Percentiles rank a stretch among this genome's conserved stretches.
These are phyloP conservation scores for Pythium biforme DNA, from an alignment of 352 stramenopile genomes.

Conservation along the genomic window DNA sequence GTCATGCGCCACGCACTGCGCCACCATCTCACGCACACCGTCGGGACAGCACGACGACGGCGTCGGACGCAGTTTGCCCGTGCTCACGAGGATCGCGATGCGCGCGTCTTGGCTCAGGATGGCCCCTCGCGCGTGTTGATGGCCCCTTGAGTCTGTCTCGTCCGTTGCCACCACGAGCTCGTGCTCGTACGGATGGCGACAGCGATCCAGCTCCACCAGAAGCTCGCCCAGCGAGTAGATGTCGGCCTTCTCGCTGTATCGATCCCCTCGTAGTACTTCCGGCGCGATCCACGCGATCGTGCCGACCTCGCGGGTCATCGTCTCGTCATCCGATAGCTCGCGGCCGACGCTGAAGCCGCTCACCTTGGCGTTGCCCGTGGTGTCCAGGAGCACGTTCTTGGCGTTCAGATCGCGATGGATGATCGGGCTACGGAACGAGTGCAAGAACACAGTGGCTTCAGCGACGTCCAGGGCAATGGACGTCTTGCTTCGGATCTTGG, in stretches of 20 bases:
- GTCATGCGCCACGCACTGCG: conserved; percentile 18
- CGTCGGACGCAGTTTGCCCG: conserved; percentile 18
- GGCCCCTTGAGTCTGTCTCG: background rate
- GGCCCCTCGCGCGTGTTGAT: no score
- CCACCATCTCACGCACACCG: conserved; percentile 9
- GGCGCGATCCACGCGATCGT: conserved; percentile 28
- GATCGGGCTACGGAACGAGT: conserved; percentile 14
- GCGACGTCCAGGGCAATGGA: conserved; percentile 13
- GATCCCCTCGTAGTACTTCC: conserved; percentile 27
- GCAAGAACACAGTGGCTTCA: conserved; percentile 18
- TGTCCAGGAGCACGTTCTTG: conserved; percentile 15
- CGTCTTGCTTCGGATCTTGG: conserved; percentile 6
- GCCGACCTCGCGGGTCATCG: conserved; percentile 26
- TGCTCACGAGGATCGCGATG: conserved; percentile 25
- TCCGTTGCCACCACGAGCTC: background rate
- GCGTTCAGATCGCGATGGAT: conserved; percentile 19
- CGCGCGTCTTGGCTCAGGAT: background rate
- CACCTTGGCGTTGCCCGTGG: conserved; percentile 7
- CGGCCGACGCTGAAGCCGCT: conserved; percentile 18
- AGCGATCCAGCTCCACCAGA: conserved; percentile 27
- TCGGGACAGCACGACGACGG: conserved; percentile 14
- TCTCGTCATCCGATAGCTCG: conserved; percentile 6
- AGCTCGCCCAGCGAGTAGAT: conserved; percentile 32
- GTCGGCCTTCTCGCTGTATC: conserved; percentile 28
- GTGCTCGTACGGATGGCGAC: conserved; percentile 14